These are phyloP conservation scores for Mariannaea elegans DNA, from an alignment of 2,329 filamentous ascomycete genomes.

Conservation along the genomic window DNA sequence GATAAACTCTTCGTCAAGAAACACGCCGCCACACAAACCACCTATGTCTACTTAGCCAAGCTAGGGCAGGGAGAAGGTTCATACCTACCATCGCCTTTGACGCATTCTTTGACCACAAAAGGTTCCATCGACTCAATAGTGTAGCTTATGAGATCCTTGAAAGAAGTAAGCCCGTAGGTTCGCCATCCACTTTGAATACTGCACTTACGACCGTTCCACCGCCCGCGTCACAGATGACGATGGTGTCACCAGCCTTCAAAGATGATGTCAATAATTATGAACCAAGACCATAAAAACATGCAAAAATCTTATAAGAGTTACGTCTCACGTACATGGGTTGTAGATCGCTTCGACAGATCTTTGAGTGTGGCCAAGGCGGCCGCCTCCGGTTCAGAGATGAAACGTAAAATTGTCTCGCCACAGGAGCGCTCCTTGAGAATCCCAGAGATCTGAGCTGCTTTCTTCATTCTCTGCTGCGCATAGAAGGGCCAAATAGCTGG, in stretches of 20 bases:
- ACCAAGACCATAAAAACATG: not conserved
- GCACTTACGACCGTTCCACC: slow-evolving; percentile 47
- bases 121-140: slow-evolving; percentile 32
- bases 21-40: slow-evolving; percentile 50
- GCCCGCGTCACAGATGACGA: slow-evolving; percentile 49
- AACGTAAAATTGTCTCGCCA: slow-evolving; percentile 43
- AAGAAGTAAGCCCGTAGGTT: not conserved
- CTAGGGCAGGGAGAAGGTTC: rapidly evolving
- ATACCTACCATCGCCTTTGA: slow-evolving; percentile 47
- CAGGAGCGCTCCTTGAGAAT: slow-evolving; percentile 40
- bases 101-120: slow-evolving; percentile 47
- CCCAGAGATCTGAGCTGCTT: slow-evolving; percentile 45
- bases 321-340: slow-evolving; percentile 28
- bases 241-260: slow-evolving; percentile 25
- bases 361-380: slow-evolving; percentile 51
- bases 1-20: slow-evolving; percentile 51
- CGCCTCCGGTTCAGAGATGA: slow-evolving; percentile 56
- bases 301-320: not conserved
- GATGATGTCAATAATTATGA: not conserved
- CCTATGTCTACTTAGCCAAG: slow-evolving; percentile 34
- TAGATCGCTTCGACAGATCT: slow-evolving; percentile 35
- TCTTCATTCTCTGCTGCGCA: slow-evolving; percentile 46
- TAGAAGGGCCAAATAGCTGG: slow-evolving; percentile 55
- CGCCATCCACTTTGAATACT: rapidly evolving
- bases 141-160: slow-evolving; percentile 53